Evolutionary conservation across 2,329 filamentous ascomycete species (phyloP).

Genomic region (Fusarium piperis): DNA sequence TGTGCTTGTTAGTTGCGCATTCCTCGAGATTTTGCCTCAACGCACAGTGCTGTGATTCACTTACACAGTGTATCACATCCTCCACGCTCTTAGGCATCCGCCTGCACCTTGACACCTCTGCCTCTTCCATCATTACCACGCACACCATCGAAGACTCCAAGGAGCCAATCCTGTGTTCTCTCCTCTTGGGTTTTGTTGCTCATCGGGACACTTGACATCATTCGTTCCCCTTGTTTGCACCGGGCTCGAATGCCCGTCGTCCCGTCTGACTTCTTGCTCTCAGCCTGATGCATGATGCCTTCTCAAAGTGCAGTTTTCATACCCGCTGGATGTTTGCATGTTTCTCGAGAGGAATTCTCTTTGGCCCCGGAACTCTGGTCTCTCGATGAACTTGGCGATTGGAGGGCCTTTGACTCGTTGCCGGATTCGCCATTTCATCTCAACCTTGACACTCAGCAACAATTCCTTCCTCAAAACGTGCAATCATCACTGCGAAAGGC

Average conservation of each 20-base stretch:
- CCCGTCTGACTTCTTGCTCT: neutral
- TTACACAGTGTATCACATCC: neutral
- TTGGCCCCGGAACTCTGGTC: constrained; percentile 24
- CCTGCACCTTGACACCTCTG: neutral
- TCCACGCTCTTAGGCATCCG: neutral
- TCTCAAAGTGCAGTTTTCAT: constrained; percentile 46
- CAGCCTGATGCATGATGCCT: constrained; percentile 18
- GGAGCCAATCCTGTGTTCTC: neutral
- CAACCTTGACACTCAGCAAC: neutral
- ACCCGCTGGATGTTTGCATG: constrained; percentile 52
- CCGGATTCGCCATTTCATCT: constrained; percentile 17
- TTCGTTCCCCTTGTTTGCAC: neutral
- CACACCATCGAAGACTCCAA: neutral
- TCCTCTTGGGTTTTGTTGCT: neutral
- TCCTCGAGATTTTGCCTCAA: neutral
- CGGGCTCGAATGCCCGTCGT: neutral
- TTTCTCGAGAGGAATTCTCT: constrained; percentile 37
- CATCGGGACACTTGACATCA: neutral
- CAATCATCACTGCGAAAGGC: constrained; percentile 45
- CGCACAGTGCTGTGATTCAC: neutral
- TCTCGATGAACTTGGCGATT: constrained; percentile 26
- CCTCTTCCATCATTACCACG: neutral
- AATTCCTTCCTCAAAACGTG: constrained; percentile 29
- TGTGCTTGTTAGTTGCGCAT: neutral
- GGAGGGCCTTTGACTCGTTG: constrained; percentile 42